Conservation (phyloP, 2,329 filamentous ascomycete genomes). For the Colletotrichum costaricense region DNA sequence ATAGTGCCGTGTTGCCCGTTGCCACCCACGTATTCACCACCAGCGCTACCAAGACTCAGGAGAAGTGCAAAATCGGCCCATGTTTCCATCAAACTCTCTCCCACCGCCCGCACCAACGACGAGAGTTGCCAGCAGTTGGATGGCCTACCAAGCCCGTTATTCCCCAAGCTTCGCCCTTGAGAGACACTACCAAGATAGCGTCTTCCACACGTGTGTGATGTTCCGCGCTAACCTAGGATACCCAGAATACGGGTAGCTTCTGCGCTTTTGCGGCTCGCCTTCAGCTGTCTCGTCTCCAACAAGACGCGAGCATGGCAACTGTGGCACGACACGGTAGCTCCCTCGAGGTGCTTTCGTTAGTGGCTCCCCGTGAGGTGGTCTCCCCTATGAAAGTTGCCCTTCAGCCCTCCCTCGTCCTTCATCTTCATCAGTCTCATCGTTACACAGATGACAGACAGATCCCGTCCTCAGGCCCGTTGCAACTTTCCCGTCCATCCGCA, state of each 20-base stretch:
- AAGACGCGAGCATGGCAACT: neutral
- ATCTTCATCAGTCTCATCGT: neutral
- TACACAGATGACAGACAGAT: neutral
- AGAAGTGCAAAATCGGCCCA: neutral
- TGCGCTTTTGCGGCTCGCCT: neutral
- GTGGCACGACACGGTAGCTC: neutral
- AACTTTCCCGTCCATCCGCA: neutral
- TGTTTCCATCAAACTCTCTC: neutral
- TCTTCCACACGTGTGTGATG: slow-evolving; percentile 27
- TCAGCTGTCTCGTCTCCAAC: slow-evolving; percentile 9
- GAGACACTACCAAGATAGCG: slow-evolving; percentile 24
- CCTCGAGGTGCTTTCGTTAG: neutral
- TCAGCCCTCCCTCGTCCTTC: neutral
- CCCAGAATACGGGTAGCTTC: slow-evolving; percentile 16
- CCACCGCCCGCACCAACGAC: neutral
- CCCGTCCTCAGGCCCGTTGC: neutral
- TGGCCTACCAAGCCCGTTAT: slow-evolving; percentile 30
- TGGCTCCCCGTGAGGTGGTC: neutral
- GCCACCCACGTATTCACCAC: slow-evolving; percentile 5
- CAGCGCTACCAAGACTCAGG: neutral
- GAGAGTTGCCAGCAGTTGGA: slow-evolving; percentile 10
- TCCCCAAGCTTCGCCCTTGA: slow-evolving; percentile 21
- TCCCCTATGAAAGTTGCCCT: neutral
- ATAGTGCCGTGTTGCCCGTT: neutral
- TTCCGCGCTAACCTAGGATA: slow-evolving; percentile 30